phyloP scores from a whole-genome alignment of 2,329 filamentous ascomycete genomes.

The Exophiala xenobiotica region DNA sequence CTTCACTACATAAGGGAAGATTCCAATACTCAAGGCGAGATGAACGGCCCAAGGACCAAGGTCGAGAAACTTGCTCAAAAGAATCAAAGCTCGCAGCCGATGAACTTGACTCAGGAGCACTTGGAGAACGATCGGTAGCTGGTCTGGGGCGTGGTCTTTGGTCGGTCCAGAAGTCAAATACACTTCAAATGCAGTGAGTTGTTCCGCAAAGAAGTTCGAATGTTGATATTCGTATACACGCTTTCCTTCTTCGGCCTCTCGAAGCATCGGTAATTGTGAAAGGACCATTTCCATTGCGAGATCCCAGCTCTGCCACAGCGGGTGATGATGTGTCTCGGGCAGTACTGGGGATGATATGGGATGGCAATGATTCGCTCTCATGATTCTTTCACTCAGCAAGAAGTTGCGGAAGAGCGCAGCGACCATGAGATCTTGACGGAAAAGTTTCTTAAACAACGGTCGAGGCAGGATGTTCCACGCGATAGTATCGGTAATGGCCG shows the following conservation, averaged over 20 bases:
- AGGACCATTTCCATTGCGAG: constrained; percentile 93
- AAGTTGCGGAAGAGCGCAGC: constrained; percentile 96
- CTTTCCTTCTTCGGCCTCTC: constrained; percentile 73
- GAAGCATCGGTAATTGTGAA: constrained; percentile 78
- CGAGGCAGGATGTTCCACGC: constrained; percentile 94
- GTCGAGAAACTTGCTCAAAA: constrained; percentile 90
- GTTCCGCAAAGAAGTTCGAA: constrained; percentile 94
- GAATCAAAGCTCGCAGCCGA: constrained; percentile 81
- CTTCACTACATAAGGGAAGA: constrained; percentile 98
- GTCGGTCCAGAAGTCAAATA: constrained; percentile 83
- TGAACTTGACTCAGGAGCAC: constrained; percentile 95
- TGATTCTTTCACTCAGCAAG: constrained; percentile 87
- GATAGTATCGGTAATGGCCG: constrained; percentile 96
- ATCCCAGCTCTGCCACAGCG: constrained; percentile 97
- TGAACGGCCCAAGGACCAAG: constrained; percentile 99
- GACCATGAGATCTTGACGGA: constrained; percentile 98
- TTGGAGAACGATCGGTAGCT: constrained; percentile 92
- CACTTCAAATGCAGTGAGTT: constrained; percentile 94
- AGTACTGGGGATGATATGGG: constrained; percentile 87
- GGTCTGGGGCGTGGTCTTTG: constrained; percentile 83
- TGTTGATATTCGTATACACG: constrained; percentile 86
- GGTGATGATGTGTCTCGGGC: constrained; percentile 93
- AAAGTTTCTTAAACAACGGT: constrained; percentile 91
- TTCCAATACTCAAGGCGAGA: constrained; percentile 92
- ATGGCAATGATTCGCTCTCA: constrained; percentile 94